Evolutionary conservation across 495 filamentous ascomycete genomes (phyloP), one percentile per base, ranked within the genome.

Genomic region (Sabuloglossum arenarium): DNA sequence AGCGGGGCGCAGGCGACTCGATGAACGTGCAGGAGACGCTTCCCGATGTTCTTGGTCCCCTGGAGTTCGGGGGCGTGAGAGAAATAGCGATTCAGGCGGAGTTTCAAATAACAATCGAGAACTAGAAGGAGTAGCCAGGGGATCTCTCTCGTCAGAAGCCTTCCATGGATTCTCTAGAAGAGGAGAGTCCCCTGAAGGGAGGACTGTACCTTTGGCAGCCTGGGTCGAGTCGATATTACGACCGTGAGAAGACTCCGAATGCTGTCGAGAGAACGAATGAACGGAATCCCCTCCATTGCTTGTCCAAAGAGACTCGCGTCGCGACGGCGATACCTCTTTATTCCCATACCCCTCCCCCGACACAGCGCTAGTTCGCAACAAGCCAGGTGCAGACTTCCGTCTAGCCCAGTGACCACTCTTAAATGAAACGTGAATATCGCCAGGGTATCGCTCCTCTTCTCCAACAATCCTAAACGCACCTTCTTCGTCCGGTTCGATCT

Each of bases 401-500:
- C 55, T 27, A 8, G 55, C 42, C 27, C 14, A 34, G 29, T 21
- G 1, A 37, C 3, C 53, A 55, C 12, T 10, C 43, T 55, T 37
- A 19, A 21, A 27, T 46, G 8, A 37, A 49, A 27, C 29, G 49
- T 21, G n/a, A 19, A 29, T 25, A 30, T 29, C 53, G 51, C 25
- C 34, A 8, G 1, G 32, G 37, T 39, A 53, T 19, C 21, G 12
- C 19, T 29, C 37, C 42, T 68, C 69, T 50, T 70, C 67, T 46
- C 66, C 59, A 16, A 61, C 53, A 1, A 71, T 58, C 42, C 61
- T 52, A 50, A 69, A 69, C 12, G 57, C 60, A 45, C 68, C 66
- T 53, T 74, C 73, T 53, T 78, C 78, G 27, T 71, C 73, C 32
- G 74, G 75, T 10, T 68, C 69, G 37, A 76, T 63, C 16, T 72